Evolutionary conservation across 257 asterid species (phyloP), one percentile per base, ranked within the genome.

Genomic region (Cruciata laevipes): DNA sequence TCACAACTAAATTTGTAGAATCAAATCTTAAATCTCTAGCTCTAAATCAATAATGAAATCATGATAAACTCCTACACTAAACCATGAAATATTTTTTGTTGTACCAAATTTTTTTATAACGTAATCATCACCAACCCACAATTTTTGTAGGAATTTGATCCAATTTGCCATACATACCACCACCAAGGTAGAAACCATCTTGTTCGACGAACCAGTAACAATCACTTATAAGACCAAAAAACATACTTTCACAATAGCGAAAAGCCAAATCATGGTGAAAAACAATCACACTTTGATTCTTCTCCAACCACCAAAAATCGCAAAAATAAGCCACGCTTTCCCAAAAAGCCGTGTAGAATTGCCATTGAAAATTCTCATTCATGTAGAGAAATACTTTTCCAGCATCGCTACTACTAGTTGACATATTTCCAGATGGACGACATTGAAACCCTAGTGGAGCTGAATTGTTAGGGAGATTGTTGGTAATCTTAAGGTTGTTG

Each of bases 261-360:
- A 61, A 31, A 61, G 65, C 65, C 9, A 30, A 6, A 31, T 61
- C 65, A 31, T 61, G 65, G 24, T 61, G 65, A 32, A 61, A 31
- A 31, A 61, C 44, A 8, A 30, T 1, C 13, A 30, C 32, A 17
- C 1, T 31, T 8, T 61, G 18, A 2, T 61, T 31, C 44, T 61
- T 61, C 24, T 61, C 44, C 21, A 61, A 5, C 65, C 65, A 61
- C 65, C 44, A 61, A 3, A 61, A 61, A 1, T 61, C 65, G 7
- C 65, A 61, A 11, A 61, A 61, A 18, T 61, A 61, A 1, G 42
- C 65, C 0, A 6, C 5, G 24, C 23, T 30, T 61, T 61, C 24
- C 65, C 65, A 61, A 6, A 37, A 61, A 9, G 31, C 31, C 23
- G 37, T 16, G 13, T 16, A 16, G 23, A 31, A 61, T 12, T 61